Evolutionary conservation across 2,329 filamentous ascomycete species (phyloP).

Genomic region (Colletotrichum musae): DNA sequence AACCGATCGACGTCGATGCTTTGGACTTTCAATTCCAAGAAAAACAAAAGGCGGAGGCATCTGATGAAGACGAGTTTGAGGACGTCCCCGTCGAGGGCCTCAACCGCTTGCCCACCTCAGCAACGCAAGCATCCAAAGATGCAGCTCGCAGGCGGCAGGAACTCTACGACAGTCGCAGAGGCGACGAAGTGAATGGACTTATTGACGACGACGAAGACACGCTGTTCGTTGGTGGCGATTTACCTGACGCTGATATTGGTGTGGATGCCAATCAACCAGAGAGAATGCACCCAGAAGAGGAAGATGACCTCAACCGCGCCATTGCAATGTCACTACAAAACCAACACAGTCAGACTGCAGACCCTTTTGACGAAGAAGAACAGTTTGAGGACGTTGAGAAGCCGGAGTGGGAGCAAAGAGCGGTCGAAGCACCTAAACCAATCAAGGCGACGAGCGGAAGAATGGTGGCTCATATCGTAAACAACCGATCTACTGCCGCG

Average conservation of each 20-base stretch:
- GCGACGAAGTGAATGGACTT: slow-evolving; percentile 45
- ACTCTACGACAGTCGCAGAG: slow-evolving; percentile 7
- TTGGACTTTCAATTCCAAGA: slow-evolving; percentile 70
- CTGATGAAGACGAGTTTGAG: slow-evolving; percentile 84
- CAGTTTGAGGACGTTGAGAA: slow-evolving; percentile 66
- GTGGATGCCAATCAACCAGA: slow-evolving; percentile 51
- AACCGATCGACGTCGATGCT: slow-evolving; percentile 92
- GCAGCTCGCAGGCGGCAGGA: slow-evolving; percentile 27
- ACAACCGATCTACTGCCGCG: slow-evolving; percentile 77
- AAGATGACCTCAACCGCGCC: slow-evolving; percentile 80
- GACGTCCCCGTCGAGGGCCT: slow-evolving; percentile 93
- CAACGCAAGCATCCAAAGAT: slow-evolving; percentile 9
- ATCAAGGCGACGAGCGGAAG: slow-evolving; percentile 66
- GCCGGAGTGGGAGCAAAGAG: slow-evolving; percentile 71
- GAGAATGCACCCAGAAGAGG: slow-evolving; percentile 54
- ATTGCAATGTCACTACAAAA: slow-evolving; percentile 88
- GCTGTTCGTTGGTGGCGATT: slow-evolving; percentile 65
- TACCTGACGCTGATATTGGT: slow-evolving; percentile 41
- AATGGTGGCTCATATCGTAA: slow-evolving; percentile 81
- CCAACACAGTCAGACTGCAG: slow-evolving; percentile 62
- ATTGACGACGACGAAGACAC: slow-evolving; percentile 63
- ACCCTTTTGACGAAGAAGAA: slow-evolving; percentile 56
- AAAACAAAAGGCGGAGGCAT: slow-evolving; percentile 70
- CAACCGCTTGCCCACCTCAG: slow-evolving; percentile 77
- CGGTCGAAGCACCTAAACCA: slow-evolving; percentile 65